Percentiles rank a stretch among this genome's conserved stretches.
These are phyloP conservation scores for Ogataea glucozyma DNA, from an alignment of 805 yeast species.

Conservation along the genomic window DNA sequence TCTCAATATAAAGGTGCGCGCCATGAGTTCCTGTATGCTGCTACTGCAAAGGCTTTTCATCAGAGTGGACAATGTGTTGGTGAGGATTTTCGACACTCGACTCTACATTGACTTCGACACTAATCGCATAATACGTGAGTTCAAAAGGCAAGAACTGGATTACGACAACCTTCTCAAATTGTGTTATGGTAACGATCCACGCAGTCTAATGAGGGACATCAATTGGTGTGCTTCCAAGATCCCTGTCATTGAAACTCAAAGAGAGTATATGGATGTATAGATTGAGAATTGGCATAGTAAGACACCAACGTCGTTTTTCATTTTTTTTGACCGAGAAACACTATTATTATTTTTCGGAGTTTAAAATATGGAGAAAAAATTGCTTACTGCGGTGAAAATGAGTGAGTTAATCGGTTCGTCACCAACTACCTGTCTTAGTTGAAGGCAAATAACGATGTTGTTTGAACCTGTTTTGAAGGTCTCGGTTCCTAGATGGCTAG, in stretches of 20 bases:
- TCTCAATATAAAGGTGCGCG: constrained; percentile 76
- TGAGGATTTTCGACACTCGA: constrained; percentile 83
- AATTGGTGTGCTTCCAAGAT: constrained; percentile 72
- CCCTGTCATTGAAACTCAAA: constrained; percentile 25
- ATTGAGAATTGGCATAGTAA: not conserved
- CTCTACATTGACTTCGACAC: constrained; percentile 75
- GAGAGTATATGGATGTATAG: constrained; percentile 26
- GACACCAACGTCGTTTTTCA: not conserved
- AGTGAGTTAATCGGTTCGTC: no score
- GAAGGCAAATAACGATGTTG: no score
- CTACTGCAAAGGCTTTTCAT: constrained; percentile 76
- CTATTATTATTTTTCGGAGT: not conserved
- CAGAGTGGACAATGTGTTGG: constrained; percentile 86
- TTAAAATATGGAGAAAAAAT: no score
- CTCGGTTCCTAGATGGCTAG: not conserved
- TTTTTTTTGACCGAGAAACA: not conserved
- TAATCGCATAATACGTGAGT: constrained; percentile 69
- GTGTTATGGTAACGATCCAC: constrained; percentile 60
- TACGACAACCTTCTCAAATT: constrained; percentile 48
- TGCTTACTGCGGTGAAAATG: no score
- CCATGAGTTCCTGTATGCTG: constrained; percentile 79
- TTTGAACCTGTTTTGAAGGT: no score
- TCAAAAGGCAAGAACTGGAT: constrained; percentile 63
- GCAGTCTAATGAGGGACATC: constrained; percentile 71
- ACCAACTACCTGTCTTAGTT: no score